A percentile compares a stretch with the other conserved stretches of the same genome.
Conservation (phyloP, 805 yeast species). For the Yamadazyma olivae region DNA sequence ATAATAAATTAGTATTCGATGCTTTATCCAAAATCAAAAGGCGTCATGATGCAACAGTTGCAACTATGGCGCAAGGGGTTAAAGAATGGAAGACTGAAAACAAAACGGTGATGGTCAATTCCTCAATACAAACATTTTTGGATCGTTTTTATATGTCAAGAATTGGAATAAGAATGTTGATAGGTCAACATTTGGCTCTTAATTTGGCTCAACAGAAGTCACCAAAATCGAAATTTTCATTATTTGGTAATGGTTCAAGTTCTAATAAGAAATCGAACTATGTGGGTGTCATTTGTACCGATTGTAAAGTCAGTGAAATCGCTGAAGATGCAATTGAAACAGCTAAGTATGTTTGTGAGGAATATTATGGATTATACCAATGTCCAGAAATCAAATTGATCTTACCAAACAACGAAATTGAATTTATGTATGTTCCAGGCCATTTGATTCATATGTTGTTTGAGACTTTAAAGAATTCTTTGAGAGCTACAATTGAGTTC, state of each 20-base stretch:
- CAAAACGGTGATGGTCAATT: constrained; percentile 53
- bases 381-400: constrained; percentile 81
- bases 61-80: constrained; percentile 90
- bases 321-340: constrained; percentile 88
- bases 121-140: constrained; percentile 73
- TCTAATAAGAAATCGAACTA: constrained; percentile 42
- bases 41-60: constrained; percentile 89
- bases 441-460: constrained; percentile 89
- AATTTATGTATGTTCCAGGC: constrained; percentile 90
- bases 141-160: constrained; percentile 88
- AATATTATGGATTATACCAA: constrained; percentile 81
- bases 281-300: constrained; percentile 86
- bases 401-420: constrained; percentile 67
- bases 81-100: constrained; percentile 75
- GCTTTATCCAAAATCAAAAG: constrained; percentile 68
- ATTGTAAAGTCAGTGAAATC: constrained; percentile 78
- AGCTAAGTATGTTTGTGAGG: constrained; percentile 87
- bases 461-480: constrained; percentile 82
- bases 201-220: constrained; percentile 58
- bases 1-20: constrained; percentile 65
- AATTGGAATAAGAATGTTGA: constrained; percentile 88
- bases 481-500: constrained; percentile 85
- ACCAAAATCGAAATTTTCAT: constrained; percentile 33
- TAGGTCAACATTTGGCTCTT: constrained; percentile 91
- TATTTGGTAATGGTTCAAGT: constrained; percentile 31